Percentiles rank a stretch among this genome's conserved stretches.
phyloP scores from a whole-genome alignment of 2,329 filamentous ascomycete genomes.

The Apiospora hydei region DNA sequence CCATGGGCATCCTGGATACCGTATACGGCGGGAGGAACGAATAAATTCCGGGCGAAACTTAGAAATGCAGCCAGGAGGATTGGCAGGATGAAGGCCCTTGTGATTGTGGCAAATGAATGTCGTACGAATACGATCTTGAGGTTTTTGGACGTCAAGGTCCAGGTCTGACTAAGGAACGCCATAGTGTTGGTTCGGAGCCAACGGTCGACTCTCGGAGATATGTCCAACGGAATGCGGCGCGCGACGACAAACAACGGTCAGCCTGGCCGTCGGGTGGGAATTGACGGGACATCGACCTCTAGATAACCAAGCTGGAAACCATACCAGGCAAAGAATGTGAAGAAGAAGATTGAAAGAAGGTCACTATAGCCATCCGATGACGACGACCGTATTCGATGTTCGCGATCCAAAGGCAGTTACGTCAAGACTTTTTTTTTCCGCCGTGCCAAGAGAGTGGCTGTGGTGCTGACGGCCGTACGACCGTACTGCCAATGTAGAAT shows the following conservation, averaged over 20 bases:
- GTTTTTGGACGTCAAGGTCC: slow-evolving; percentile 69
- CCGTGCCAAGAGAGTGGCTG: neutral
- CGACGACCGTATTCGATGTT: neutral
- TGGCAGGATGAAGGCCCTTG: slow-evolving; percentile 67
- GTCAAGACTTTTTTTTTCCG: slow-evolving; percentile 4
- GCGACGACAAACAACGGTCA: neutral
- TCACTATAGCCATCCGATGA: neutral
- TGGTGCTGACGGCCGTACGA: neutral
- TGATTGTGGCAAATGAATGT: slow-evolving; percentile 57
- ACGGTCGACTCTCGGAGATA: slow-evolving; percentile 22
- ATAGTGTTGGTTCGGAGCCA: slow-evolving; percentile 41
- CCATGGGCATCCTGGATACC: slow-evolving; percentile 71
- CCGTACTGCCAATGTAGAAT: neutral
- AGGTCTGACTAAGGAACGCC: slow-evolving; percentile 63
- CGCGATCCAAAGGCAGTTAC: neutral
- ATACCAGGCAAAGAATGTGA: neutral
- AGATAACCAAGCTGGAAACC: neutral
- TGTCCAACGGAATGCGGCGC: slow-evolving; percentile 16
- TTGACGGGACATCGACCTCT: neutral
- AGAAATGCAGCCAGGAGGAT: slow-evolving; percentile 66
- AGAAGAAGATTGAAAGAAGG: neutral
- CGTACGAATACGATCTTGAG: slow-evolving; percentile 64
- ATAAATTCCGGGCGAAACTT: slow-evolving; percentile 80
- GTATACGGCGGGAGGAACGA: slow-evolving; percentile 77
- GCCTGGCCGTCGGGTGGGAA: neutral